These are phyloP conservation scores for Borealophlyctis nickersoniae DNA, from an alignment of 192 early-diverging fungal species.

Conservation along the genomic window DNA sequence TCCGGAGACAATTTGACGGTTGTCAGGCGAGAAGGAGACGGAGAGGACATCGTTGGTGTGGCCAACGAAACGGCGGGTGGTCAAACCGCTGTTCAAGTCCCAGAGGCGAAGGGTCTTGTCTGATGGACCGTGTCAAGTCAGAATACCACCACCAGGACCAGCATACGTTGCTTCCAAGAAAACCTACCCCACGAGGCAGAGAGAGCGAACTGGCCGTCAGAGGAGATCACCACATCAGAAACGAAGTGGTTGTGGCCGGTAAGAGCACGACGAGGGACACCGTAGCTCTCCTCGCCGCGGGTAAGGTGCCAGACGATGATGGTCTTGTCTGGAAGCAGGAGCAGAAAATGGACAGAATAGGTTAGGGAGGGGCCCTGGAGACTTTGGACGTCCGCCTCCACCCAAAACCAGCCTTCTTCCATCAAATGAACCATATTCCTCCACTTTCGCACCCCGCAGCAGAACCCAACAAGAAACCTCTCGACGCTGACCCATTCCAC, in stretches of 20 bases:
- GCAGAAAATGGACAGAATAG: constrained; percentile 8
- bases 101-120: constrained; percentile 99
- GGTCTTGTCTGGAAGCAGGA: constrained; percentile 76
- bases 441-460: no score
- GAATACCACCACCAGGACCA: not conserved
- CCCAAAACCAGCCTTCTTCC: no score
- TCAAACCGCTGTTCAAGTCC: constrained; percentile 93
- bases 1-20: constrained; percentile 98
- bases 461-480: no score
- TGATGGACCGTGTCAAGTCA: constrained; percentile 12
- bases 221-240: constrained; percentile 96
- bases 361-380: no score
- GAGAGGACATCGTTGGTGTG: constrained; percentile 98
- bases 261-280: constrained; percentile 83
- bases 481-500: no score
- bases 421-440: no score
- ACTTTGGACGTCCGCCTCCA: not conserved
- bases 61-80: constrained; percentile 95
- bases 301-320: constrained; percentile 97
- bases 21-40: constrained; percentile 99
- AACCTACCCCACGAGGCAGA: constrained; percentile 88
- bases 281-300: constrained; percentile 91
- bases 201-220: constrained; percentile 97
- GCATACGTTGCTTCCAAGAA: constrained; percentile 8
- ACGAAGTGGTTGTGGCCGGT: constrained; percentile 99